Evolutionary conservation across 139 green algal species (phyloP).

Genomic region (Chlamydomonas incerta): DNA sequence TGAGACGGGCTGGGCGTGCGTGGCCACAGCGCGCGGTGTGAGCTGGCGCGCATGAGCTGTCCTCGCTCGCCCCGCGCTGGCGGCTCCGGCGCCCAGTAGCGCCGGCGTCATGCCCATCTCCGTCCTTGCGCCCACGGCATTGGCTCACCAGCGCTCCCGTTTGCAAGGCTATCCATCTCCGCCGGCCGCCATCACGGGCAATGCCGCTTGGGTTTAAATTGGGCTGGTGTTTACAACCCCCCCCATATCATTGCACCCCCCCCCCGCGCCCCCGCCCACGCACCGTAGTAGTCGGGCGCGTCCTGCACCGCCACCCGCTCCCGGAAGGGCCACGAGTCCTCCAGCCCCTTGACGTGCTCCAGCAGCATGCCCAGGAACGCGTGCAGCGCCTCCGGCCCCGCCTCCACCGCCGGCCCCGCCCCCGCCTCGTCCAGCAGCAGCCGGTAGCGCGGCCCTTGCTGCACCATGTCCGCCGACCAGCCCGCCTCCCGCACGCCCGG

Average conservation of each 20-base stretch:
- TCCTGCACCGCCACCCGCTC: slow-evolving; percentile 81
- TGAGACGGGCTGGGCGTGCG: too few relatives aligned
- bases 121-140: too few relatives aligned
- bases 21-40: too few relatives aligned
- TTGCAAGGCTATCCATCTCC: too few relatives aligned
- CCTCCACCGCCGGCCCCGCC: slow-evolving; percentile 26
- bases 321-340: slow-evolving; percentile 92
- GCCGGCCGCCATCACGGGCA: too few relatives aligned
- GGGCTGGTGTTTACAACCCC: neutral
- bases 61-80: too few relatives aligned
- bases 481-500: slow-evolving; percentile 89
- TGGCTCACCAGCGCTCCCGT: too few relatives aligned
- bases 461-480: slow-evolving; percentile 62
- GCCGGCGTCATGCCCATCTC: too few relatives aligned
- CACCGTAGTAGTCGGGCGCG: slow-evolving; percentile 94
- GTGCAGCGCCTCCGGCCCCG: slow-evolving; percentile 65
- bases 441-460: slow-evolving; percentile 25
- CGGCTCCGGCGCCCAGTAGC: too few relatives aligned
- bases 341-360: slow-evolving; percentile 60
- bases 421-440: slow-evolving; percentile 52
- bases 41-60: too few relatives aligned
- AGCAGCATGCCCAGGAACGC: slow-evolving; percentile 64
- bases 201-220: too few relatives aligned
- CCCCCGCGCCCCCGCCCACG: neutral
- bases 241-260: neutral